Base-by-base conservation (phyloP, 1,284 basidiomycete species). In the Pyrrhoderma lamaoense region DNA sequence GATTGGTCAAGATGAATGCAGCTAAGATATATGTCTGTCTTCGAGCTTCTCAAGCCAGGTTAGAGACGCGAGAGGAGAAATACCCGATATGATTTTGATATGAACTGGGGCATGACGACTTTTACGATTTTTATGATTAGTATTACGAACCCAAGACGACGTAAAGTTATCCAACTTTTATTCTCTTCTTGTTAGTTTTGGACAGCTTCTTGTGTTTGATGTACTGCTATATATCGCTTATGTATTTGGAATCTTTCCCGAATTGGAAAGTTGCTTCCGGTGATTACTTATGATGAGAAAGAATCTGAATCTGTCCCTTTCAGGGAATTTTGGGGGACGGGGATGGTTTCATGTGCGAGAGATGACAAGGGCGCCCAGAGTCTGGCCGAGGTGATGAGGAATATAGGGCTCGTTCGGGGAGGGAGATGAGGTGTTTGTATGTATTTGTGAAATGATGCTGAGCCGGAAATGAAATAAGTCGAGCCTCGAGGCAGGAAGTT, bases 401-500 rank as follows among this genome's bases (percentile, higher is more conserved):
- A 23, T n/a, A 34, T 14, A 31, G 45, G 18, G 51, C 35, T 36
- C 25, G 51, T 31, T 35, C 27, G 7, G 27, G 11, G 45, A 25
- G 36, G 23, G 23, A 42, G 46, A 42, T 19, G 45, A 35, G 42
- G 39, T n/a, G 27, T 31, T 31, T 31, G 27, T 31, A 5, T 5
- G 5, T 31, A 11, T 31, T 31, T 31, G 11, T 31, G 27, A 31
- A 31, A 31, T 31, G 27, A 31, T 31, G 39, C 19, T 42, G 16
- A 42, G 31, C 31, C 37, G 50, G 50, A 52, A 54, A 54, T 49
- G 52, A 54, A 45, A 49, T 27, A 47, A 35, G 31, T 25, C 19
- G 45, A n/a, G 52, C 52, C 52, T 54, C 52, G 52, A 49, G 52
- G 52, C 52, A 49, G 42, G 48, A 47, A 9, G 40, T 19, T 38